A percentile compares a stretch with the other conserved stretches of the same genome.
Conservation (phyloP, 2,329 filamentous ascomycete species). For the Raffaelea arxii region DNA sequence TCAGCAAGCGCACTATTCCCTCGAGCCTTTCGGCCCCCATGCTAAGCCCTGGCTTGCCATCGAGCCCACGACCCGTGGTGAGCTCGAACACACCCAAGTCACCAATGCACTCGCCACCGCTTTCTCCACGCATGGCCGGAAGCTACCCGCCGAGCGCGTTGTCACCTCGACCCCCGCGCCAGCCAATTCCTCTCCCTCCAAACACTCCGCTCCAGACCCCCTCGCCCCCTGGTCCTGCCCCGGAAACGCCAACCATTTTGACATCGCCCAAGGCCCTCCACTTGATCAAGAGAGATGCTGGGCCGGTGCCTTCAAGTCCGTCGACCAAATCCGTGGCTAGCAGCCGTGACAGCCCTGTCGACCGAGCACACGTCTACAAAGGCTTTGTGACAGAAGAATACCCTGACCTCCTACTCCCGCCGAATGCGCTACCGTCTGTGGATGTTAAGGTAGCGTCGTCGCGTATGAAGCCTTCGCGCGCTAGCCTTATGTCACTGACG, state of each 20-base stretch:
- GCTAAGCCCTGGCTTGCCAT: conserved; percentile 50
- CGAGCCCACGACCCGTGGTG: conserved; percentile 46
- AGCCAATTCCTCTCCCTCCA: conserved; percentile 62
- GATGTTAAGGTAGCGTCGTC: conserved; percentile 85
- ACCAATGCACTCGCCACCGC: conserved; percentile 52
- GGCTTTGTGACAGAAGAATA: conserved; percentile 79
- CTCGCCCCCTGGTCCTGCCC: conserved; percentile 32
- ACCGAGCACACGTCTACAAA: conserved; percentile 51
- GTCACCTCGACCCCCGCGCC: conserved; percentile 65
- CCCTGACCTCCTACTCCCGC: conserved; percentile 74
- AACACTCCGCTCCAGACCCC: conserved; percentile 57
- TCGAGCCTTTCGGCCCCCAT: conserved; percentile 29
- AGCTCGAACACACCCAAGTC: conserved; percentile 35
- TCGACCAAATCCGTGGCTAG: conserved; percentile 14
- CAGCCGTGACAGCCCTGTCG: conserved; percentile 28
- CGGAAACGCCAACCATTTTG: conserved; percentile 22
- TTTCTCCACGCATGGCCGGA: conserved; percentile 55
- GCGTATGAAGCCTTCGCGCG: conserved; percentile 82
- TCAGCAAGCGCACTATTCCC: background rate
- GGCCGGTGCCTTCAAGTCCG: conserved; percentile 15
- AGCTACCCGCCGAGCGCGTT: conserved; percentile 24
- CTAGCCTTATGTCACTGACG: conserved; percentile 71
- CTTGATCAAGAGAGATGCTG: conserved; percentile 19
- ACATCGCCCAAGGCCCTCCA: conserved; percentile 31
- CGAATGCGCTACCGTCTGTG: conserved; percentile 80